Conservation (phyloP, 768 basidiomycete genomes). For the Sutorius australiensis region DNA sequence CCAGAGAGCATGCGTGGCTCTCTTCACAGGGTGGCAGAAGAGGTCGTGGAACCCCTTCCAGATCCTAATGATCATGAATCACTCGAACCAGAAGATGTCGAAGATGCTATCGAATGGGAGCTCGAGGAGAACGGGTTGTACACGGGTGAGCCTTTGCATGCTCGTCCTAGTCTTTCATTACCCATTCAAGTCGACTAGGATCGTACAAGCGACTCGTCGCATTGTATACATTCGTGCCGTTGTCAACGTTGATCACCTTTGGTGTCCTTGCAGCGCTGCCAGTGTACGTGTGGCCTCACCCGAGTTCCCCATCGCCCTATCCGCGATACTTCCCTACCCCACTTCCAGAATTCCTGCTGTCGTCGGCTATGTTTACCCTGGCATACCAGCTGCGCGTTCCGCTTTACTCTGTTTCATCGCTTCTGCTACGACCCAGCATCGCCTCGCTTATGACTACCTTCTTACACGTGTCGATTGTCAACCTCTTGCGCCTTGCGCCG, state of each 20-base stretch:
- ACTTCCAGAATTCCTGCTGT: slow-evolving; percentile 59
- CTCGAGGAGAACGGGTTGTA: slow-evolving; percentile 50
- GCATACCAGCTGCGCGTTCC: slow-evolving; percentile 31
- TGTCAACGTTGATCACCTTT: slow-evolving; percentile 49
- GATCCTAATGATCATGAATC: slow-evolving; percentile 13
- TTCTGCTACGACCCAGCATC: slow-evolving; percentile 23
- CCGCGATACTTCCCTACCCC: slow-evolving; percentile 55
- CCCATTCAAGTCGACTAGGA: slow-evolving; percentile 37
- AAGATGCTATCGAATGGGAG: slow-evolving; percentile 44
- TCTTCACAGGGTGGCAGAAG: slow-evolving; percentile 39
- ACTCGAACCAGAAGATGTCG: slow-evolving; percentile 32
- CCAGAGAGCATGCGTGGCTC: slow-evolving; percentile 36
- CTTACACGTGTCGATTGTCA: slow-evolving; percentile 49
- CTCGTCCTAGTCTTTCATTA: neutral
- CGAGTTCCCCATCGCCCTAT: slow-evolving; percentile 38
- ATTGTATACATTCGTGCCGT: slow-evolving; percentile 59
- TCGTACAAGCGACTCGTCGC: slow-evolving; percentile 55
- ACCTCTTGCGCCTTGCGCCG: slow-evolving; percentile 51
- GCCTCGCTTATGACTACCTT: slow-evolving; percentile 38
- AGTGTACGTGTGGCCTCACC: slow-evolving; percentile 42
- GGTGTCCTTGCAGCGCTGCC: slow-evolving; percentile 50
- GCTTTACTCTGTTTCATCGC: slow-evolving; percentile 34
- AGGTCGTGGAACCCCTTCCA: slow-evolving; percentile 17
- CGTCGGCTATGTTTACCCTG: slow-evolving; percentile 50
- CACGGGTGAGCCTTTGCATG: slow-evolving; percentile 34